Conservation (phyloP, 257 asterid genomes). For the Solanum boliviense region DNA sequence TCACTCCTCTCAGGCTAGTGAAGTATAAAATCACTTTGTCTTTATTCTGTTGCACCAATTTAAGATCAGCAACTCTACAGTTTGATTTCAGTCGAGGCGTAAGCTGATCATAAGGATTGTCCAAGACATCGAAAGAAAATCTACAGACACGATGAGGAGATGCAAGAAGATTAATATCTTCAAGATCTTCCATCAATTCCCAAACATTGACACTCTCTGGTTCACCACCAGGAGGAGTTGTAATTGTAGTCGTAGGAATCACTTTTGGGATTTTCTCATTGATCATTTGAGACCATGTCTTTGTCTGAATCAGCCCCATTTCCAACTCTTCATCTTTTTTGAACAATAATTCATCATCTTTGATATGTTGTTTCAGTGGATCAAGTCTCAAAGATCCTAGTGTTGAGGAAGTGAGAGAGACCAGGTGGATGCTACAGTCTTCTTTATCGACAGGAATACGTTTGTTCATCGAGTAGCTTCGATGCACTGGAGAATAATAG, state of each 20-base stretch:
- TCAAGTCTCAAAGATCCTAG: conserved; percentile 44
- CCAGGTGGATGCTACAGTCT: conserved; percentile 32
- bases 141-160: conserved; percentile 41
- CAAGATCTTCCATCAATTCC: conserved; percentile 92
- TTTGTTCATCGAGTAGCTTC: conserved; percentile 38
- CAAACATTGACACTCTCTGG: conserved; percentile 80
- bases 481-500: conserved; percentile 26
- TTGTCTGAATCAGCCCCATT: conserved; percentile 40
- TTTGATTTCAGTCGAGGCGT: conserved; percentile 29
- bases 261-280: conserved; percentile 36
- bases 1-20: conserved; percentile 67
- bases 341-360: not conserved
- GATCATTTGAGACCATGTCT: conserved; percentile 57
- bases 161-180: conserved; percentile 49
- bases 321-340: conserved; percentile 2
- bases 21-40: conserved; percentile 49
- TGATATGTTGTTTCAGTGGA: conserved; percentile 3
- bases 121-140: conserved; percentile 47
- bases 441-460: conserved; percentile 18
- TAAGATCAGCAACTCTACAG: conserved; percentile 3
- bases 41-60: not conserved
- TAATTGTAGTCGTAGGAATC: conserved; percentile 24
- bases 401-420: conserved; percentile 54
- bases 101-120: conserved; percentile 24
- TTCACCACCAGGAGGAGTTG: conserved; percentile 82